These are phyloP conservation scores for Cordyceps tenuipes DNA, from an alignment of 2,329 filamentous ascomycete species.

Conservation along the genomic window DNA sequence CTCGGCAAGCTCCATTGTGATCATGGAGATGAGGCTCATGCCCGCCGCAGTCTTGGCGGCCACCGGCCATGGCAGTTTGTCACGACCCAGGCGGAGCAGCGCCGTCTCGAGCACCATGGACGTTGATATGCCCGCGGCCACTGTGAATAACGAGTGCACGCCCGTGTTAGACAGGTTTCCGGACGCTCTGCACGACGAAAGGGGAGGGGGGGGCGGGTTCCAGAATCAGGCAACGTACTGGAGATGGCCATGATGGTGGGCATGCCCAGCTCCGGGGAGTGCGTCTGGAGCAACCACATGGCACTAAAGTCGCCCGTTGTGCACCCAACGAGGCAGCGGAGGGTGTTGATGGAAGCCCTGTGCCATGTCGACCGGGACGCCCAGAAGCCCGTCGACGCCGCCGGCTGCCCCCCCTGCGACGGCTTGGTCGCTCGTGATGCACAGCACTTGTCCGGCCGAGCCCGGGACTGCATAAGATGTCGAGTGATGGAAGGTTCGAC, in stretches of 20 bases:
- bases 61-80: constrained; percentile 36
- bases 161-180: no score
- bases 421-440: neutral
- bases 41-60: constrained; percentile 45
- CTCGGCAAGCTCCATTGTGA: constrained; percentile 48
- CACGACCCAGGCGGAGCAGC: constrained; percentile 39
- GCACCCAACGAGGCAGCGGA: constrained; percentile 47
- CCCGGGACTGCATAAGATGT: neutral
- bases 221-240: constrained; percentile 27
- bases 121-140: constrained; percentile 42
- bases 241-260: constrained; percentile 42
- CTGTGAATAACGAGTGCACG: constrained; percentile 21
- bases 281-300: constrained; percentile 46
- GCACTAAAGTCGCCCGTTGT: constrained; percentile 47
- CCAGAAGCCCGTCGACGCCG: constrained; percentile 1
- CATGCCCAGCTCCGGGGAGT: constrained; percentile 38
- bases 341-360: constrained; percentile 44
- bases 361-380: constrained; percentile 29
- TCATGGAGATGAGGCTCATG: constrained; percentile 52
- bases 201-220: neutral
- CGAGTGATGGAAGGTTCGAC: neutral
- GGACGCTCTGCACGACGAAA: neutral
- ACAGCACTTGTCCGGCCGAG: constrained; percentile 6
- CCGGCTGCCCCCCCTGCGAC: neutral
- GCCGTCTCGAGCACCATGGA: constrained; percentile 45